Base-by-base conservation (phyloP, 2,329 filamentous ascomycete species). In the Metarhizium robertsii region DNA sequence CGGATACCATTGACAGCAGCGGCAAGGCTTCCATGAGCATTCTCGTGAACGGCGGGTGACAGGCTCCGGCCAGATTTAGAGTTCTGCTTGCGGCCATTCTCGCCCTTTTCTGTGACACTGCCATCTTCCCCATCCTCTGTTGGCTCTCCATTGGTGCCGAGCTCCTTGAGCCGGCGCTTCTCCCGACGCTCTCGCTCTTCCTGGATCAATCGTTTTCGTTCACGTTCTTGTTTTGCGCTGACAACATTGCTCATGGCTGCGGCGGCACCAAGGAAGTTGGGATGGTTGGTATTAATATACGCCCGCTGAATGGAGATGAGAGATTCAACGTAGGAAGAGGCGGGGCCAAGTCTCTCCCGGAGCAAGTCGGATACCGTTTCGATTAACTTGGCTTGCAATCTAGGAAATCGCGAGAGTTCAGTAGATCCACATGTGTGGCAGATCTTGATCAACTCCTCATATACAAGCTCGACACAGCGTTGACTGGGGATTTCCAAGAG, bases 221-320 rank as follows among this genome's bases (percentile, higher is more conserved):
- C 92, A 62, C 91, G 87, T 62, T 99, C 94, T 69, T 97, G 91
- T 73, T 94, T 96, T 67, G 88, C 92, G 67, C 84, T 89, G 58
- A 99, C 95, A 50, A 99, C 92, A 50, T 94, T 91, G 62, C 90
- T 92, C 94, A 99, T 99, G 59, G 94, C 94, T 40, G 92, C 92
- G 25, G 94, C 92, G 16, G 94, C 94, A 48, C 94, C 94, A 16
- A 97, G 83, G 76, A 99, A 99, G 72, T 99, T 99, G 51, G 94
- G 94, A 69, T 99, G 94, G 67, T 99, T 99, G 46, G 94, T 99
- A 76, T 99, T 99, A 75, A 99, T 97, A 73, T 99, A 99, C 20
- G 94, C 94, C 62, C 94, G 84, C 73, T 99, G 94, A 58, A 99
- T 99, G 30, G 94, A 88, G 61, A 99, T 99, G 59, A 99, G 79